Percentiles rank a stretch among this genome's conserved stretches.
Conservation (phyloP, 2,329 filamentous ascomycete genomes). For the Lithohypha guttulata region DNA sequence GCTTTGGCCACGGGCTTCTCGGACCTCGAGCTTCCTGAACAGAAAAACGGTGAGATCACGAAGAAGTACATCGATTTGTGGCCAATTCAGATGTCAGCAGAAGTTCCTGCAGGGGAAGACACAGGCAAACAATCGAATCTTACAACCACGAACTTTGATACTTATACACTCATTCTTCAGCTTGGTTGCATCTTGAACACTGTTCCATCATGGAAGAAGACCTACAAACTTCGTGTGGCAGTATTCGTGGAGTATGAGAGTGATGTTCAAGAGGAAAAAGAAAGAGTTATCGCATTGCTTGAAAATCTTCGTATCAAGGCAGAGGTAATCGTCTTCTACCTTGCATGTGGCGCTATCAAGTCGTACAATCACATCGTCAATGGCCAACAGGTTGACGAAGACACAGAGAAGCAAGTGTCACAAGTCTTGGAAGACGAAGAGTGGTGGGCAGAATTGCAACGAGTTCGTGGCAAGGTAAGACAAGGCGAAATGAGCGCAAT, state of each 20-base stretch:
- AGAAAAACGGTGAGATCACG: slow-evolving; percentile 41
- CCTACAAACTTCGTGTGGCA: slow-evolving; percentile 62
- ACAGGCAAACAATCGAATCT: slow-evolving; percentile 51
- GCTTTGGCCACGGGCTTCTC: slow-evolving; percentile 76
- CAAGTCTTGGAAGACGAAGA: slow-evolving; percentile 58
- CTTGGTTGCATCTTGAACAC: slow-evolving; percentile 75
- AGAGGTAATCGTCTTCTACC: slow-evolving; percentile 67
- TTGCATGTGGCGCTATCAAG: slow-evolving; percentile 60
- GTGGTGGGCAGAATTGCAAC: slow-evolving; percentile 73
- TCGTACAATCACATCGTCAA: slow-evolving; percentile 73
- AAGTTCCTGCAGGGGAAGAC: slow-evolving; percentile 53
- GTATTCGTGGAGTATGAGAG: slow-evolving; percentile 85
- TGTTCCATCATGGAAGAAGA: slow-evolving; percentile 67
- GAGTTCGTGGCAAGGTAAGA: slow-evolving; percentile 26
- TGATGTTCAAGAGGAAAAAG: slow-evolving; percentile 68
- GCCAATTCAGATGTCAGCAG: slow-evolving; percentile 89
- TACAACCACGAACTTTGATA: slow-evolving; percentile 82
- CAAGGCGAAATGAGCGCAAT: slow-evolving; percentile 28
- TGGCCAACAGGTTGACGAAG: slow-evolving; percentile 46
- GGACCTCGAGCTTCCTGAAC: slow-evolving; percentile 58
- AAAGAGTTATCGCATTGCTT: slow-evolving; percentile 60
- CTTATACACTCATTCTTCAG: slow-evolving; percentile 77
- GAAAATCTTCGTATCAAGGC: slow-evolving; percentile 76
- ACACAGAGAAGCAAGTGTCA: slow-evolving; percentile 52
- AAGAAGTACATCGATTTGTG: slow-evolving; percentile 81